Conservation (phyloP, 305 asterid genomes). For the Stenogyne calaminthoides region DNA sequence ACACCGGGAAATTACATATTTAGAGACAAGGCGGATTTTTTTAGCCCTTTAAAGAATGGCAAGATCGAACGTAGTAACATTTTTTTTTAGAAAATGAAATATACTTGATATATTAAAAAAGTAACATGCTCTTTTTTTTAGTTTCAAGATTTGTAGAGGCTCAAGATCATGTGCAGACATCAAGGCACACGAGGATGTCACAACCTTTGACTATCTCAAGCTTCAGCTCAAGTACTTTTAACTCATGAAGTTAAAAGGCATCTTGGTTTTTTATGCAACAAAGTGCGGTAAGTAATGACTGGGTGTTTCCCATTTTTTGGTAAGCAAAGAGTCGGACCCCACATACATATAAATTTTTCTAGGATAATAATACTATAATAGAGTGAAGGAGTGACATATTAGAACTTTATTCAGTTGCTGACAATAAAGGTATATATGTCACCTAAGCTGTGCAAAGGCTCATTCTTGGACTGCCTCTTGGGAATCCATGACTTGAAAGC, state of each 20-base stretch:
- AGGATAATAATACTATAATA: neutral
- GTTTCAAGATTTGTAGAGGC: neutral
- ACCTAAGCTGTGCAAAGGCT: slow-evolving; percentile 8
- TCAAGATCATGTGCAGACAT: no score
- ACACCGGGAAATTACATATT: neutral
- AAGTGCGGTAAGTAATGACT: neutral
- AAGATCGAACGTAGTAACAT: neutral
- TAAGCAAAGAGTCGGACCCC: neutral
- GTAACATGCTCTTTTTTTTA: neutral
- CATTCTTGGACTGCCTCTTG: neutral
- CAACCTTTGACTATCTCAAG: neutral
- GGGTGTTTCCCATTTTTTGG: neutral
- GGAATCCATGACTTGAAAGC: slow-evolving; percentile 3
- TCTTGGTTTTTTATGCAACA: neutral
- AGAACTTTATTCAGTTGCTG: slow-evolving; percentile 27
- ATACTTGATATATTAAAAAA: neutral
- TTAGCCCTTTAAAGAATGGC: neutral
- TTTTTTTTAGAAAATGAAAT: neutral
- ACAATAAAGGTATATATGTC: slow-evolving; percentile 14
- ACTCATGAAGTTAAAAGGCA: neutral
- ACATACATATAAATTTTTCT: neutral
- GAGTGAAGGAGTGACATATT: neutral
- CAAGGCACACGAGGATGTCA: neutral
- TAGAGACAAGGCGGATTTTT: no score
- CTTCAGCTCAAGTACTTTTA: neutral